phyloP scores from a whole-genome alignment of 768 basidiomycete species.

The Auriculariales sp. region DNA sequence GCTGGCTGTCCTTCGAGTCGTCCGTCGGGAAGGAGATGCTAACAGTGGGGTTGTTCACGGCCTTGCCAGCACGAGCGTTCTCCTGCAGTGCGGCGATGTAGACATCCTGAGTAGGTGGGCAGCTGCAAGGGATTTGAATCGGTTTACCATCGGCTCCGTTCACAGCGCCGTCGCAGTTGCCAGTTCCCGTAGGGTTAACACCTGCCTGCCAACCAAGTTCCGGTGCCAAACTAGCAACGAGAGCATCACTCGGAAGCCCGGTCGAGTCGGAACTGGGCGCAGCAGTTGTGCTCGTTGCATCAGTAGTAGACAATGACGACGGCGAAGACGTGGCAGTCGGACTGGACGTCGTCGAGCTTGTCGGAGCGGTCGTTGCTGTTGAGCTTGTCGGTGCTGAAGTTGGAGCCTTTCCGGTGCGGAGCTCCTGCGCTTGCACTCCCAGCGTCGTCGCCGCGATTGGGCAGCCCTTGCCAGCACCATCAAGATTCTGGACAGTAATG shows the following conservation, averaged over 20 bases:
- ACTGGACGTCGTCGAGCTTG: too few relatives aligned
- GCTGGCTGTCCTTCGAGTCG: slow-evolving; percentile 32
- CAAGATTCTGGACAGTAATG: slow-evolving; percentile 16
- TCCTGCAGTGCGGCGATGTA: slow-evolving; percentile 36
- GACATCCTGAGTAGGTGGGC: slow-evolving; percentile 39
- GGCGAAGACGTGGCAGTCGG: too few relatives aligned
- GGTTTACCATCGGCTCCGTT: slow-evolving; percentile 39
- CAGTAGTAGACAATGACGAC: too few relatives aligned
- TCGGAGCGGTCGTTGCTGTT: too few relatives aligned
- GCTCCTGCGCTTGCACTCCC: slow-evolving; percentile 4
- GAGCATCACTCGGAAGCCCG: too few relatives aligned
- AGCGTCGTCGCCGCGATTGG: slow-evolving; percentile 13
- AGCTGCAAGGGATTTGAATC: slow-evolving; percentile 48
- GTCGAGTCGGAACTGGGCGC: too few relatives aligned
- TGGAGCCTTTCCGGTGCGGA: too few relatives aligned
- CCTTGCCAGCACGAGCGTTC: slow-evolving; percentile 47
- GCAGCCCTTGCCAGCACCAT: slow-evolving; percentile 14
- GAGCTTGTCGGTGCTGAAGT: too few relatives aligned
- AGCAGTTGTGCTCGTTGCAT: too few relatives aligned
- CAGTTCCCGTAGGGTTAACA: slow-evolving; percentile 51
- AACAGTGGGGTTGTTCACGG: slow-evolving; percentile 53
- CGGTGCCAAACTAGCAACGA: slow-evolving; percentile 33
- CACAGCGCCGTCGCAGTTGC: slow-evolving; percentile 52
- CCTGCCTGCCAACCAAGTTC: slow-evolving; percentile 41
- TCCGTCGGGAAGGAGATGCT: slow-evolving; percentile 49